A percentile compares a stretch with the other conserved stretches of the same genome.
phyloP scores from a whole-genome alignment of 768 basidiomycete species.

The Suillus fuscotomentosus region DNA sequence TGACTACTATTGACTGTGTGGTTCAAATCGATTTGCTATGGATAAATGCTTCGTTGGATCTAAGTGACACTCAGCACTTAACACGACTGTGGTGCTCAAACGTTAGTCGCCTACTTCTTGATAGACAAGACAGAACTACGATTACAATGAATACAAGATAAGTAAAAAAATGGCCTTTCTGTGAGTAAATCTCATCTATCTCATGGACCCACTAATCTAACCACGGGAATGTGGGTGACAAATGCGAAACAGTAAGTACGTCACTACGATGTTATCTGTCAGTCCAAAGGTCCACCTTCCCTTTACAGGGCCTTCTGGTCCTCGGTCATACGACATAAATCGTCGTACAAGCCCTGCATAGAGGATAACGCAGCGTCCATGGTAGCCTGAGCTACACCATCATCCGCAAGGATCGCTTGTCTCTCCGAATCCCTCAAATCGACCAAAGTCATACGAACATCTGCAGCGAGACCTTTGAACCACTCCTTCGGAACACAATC shows the following conservation, averaged over 20 bases:
- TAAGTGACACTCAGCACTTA: no score
- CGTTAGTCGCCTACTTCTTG: no score
- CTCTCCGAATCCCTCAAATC: neutral
- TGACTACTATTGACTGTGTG: neutral
- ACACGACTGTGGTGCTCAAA: no score
- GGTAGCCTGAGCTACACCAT: neutral
- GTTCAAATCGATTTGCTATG: neutral
- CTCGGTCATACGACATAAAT: neutral
- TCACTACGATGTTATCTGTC: no score
- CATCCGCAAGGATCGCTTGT: neutral
- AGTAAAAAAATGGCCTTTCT: neutral
- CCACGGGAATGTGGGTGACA: neutral
- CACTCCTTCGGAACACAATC: neutral
- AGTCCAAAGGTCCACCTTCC: neutral
- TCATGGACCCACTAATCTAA: neutral
- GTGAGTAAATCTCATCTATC: neutral
- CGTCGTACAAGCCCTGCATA: neutral
- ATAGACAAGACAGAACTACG: no score
- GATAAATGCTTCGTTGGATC: no score
- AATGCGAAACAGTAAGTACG: no score
- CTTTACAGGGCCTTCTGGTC: neutral
- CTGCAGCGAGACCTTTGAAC: neutral
- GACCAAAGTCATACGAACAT: neutral
- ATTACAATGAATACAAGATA: no score
- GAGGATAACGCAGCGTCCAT: neutral